Percentiles rank a stretch among this genome's conserved stretches.
Conservation (phyloP, 257 asterid species). For the Penstemon barbatus region DNA sequence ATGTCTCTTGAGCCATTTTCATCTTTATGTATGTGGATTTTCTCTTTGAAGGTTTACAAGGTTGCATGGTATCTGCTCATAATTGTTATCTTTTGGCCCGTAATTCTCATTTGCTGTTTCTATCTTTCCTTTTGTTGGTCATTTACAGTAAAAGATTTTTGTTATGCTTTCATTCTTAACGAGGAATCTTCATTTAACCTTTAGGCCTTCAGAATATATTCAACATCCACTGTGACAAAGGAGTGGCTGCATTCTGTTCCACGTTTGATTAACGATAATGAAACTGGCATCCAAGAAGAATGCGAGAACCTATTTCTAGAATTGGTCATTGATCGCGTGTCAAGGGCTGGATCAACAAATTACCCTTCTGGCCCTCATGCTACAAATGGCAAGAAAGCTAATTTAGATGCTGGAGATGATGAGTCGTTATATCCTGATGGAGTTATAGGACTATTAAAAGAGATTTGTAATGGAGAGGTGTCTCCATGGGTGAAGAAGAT, state of each 20-base stretch:
- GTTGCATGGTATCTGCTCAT: conserved; percentile 15
- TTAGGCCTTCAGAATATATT: conserved; percentile 76
- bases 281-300: conserved; percentile 96
- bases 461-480: conserved; percentile 76
- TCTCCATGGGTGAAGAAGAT: conserved; percentile 91
- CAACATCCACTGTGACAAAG: conserved; percentile 51
- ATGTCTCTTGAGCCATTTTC: background rate
- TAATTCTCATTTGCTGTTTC: conserved; percentile 5
- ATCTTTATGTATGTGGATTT: background rate
- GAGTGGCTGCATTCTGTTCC: conserved; percentile 93
- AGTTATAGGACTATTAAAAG: conserved; percentile 57
- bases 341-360: conserved; percentile 46
- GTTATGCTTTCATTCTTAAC: conserved; percentile 20
- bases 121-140: conserved; percentile 11
- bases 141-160: conserved; percentile 4
- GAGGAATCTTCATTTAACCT: conserved; percentile 19
- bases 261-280: conserved; percentile 75
- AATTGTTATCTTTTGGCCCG: conserved; percentile 1
- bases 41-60: conserved; percentile 15
- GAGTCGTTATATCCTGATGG: conserved; percentile 47
- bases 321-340: conserved; percentile 68
- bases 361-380: conserved; percentile 28
- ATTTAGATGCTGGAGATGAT: conserved; percentile 33
- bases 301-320: conserved; percentile 83
- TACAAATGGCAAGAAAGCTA: conserved; percentile 32